Base-by-base conservation (phyloP, 2,329 filamentous ascomycete species). In the Neopestalotiopsis sp. region DNA sequence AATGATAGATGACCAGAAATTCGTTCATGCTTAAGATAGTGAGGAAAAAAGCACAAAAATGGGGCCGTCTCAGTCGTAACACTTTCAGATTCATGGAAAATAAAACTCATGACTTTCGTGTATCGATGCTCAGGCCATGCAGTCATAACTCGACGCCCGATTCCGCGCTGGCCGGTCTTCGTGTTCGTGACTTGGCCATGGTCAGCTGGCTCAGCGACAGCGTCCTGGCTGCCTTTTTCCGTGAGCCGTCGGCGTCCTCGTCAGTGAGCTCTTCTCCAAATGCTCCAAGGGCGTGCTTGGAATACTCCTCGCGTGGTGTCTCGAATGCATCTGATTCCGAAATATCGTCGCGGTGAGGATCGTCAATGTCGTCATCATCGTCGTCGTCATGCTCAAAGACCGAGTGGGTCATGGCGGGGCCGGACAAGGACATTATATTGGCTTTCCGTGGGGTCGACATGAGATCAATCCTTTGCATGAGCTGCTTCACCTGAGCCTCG, bases 171-270 rank as follows among this genome's bases (percentile, higher is more conserved):
- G 70, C 68, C 58, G 74, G 56, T 61, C 72, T 73, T 66, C 73
- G 69, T 52, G 34, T 38, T 38, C n/a, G 45, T 17, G 78, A 76
- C 72, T 80, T 82, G 57, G 80, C 81, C 72, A 87, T 79, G 1
- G 88, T 90, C 73, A 91, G 77, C 75, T 89, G 88, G 69, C 88
- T 88, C 12, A 92, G 82, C 34, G 88, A 92, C 74, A 94, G 84
- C 58, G 89, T 91, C 71, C 88, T 87, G 28, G 88, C 88, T 1
- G 90, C 88, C 75, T 82, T 88, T 71, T 86, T 86, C 65, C 80
- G 78, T 60, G 77, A 79, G 24, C 78, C 71, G 24, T 75, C 73
- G 64, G 81, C 79, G 24, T 80, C 80, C 32, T 81, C 81, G 30
- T 74, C 78, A 52, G 69, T 77, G 70, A 82, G 77, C 74, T 82